Conservation (phyloP, 2,329 filamentous ascomycete species). For the Dactylellina drechsleri region DNA sequence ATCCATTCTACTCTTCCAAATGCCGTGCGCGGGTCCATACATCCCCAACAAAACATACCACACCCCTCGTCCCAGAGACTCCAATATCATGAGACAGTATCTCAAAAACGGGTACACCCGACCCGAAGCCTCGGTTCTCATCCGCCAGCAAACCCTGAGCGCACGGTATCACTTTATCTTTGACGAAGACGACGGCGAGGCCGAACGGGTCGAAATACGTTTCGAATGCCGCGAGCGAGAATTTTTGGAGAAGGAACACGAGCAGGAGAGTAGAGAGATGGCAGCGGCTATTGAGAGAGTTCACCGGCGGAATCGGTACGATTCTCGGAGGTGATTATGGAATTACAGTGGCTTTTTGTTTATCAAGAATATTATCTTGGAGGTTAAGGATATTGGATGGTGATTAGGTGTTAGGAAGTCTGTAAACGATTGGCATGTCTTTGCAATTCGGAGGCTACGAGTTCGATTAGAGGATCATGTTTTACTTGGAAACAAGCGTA, state of each 20-base stretch:
- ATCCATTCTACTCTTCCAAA: not conserved
- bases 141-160: constrained; percentile 7
- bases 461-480: too few relatives aligned
- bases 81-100: constrained; percentile 4
- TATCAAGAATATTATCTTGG: too few relatives aligned
- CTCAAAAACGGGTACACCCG: constrained; percentile 8
- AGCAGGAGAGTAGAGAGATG: not conserved
- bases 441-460: too few relatives aligned
- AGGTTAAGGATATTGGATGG: too few relatives aligned
- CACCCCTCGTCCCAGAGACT: constrained; percentile 7
- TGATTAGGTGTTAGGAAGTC: too few relatives aligned
- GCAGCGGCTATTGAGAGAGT: not conserved
- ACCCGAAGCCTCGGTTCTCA: constrained; percentile 10
- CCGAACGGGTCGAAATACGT: not conserved
- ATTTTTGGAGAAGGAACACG: not conserved
- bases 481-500: too few relatives aligned
- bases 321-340: too few relatives aligned
- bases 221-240: constrained; percentile 15
- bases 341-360: too few relatives aligned
- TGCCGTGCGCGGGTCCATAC: constrained; percentile 36
- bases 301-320: not conserved
- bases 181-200: constrained; percentile 4
- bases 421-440: too few relatives aligned
- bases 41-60: constrained; percentile 14
- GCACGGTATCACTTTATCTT: constrained; percentile 7